Base-by-base conservation (phyloP, 495 filamentous ascomycete genomes). In the Lasiosphaeriaceae sp. region DNA sequence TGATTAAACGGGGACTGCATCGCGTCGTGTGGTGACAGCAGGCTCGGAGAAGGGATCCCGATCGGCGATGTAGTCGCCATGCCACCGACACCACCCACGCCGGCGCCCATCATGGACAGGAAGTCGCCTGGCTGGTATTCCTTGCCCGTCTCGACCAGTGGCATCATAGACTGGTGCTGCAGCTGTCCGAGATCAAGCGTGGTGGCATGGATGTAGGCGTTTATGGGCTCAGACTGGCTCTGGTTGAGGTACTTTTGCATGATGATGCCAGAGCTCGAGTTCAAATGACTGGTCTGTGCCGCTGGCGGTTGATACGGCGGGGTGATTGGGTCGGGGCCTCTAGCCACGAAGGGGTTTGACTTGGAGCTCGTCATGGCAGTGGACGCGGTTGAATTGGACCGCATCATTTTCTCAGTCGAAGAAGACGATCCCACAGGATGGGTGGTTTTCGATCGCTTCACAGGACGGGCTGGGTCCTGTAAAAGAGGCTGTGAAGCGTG, bases 371-470 rank as follows among this genome's bases (percentile, higher is more conserved):
- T 19, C 11, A 37, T 39, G 21, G 14, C 26, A 17, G 56, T 21
- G n/a, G 63, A 59, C 11, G 58, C 45, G 52, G 35, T 64, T 5
- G 67, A 70, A 44, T 44, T 61, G 20, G 69, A 68, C 22, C 69
- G 55, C 59, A 56, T 58, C 69, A 72, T 71, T 37, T 50, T 58
- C 17, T 48, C 50, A 2, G 56, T 35, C 6, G 59, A n/a, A 1
- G 60, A 59, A n/a, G 64, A 47, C 14, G 45, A 26, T 11, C 29
- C 50, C 20, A 57, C 23, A 11, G 45, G 21, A 53, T 71, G 68
- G 2, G 61, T 58, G 2, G 69, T 72, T 50, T 66, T 72, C 20
- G 67, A 65, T 11, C 67, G 57, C 55, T 72, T 72, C 67, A 70
- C 64, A 45, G 68, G 66, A 11, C 66, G 66, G 22, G 44, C 52